Evolutionary conservation across 495 filamentous ascomycete genomes (phyloP).

Genomic region (Tuber microsphaerosporum): DNA sequence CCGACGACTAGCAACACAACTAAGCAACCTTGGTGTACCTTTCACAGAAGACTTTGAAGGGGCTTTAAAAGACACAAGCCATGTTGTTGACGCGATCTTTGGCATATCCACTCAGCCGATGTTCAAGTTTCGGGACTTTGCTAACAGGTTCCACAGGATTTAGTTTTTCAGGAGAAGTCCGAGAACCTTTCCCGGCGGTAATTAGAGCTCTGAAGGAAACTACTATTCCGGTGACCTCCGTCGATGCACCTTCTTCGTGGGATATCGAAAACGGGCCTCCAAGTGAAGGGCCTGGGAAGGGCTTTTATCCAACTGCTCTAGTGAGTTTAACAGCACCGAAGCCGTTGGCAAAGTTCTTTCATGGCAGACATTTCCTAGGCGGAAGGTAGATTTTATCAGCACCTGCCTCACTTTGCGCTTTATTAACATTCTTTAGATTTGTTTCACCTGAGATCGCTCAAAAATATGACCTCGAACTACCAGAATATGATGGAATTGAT

Average conservation of each 20-base stretch:
- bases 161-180: slow-evolving; percentile 84
- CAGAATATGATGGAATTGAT: slow-evolving; percentile 78
- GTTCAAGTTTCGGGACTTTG: slow-evolving; percentile 12
- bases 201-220: slow-evolving; percentile 68
- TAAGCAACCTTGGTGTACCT: slow-evolving; percentile 71
- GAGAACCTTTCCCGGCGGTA: slow-evolving; percentile 78
- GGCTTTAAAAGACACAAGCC: slow-evolving; percentile 60
- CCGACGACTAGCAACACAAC: slow-evolving; percentile 75
- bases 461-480: slow-evolving; percentile 80
- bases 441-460: slow-evolving; percentile 68
- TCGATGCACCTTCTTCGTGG: slow-evolving; percentile 92
- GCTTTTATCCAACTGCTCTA: slow-evolving; percentile 68
- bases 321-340: slow-evolving; percentile 93
- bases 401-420: slow-evolving; percentile 39
- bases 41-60: slow-evolving; percentile 73
- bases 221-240: slow-evolving; percentile 69
- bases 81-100: slow-evolving; percentile 91
- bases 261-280: slow-evolving; percentile 83
- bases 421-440: slow-evolving; percentile 51
- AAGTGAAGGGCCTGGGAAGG: slow-evolving; percentile 64
- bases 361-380: slow-evolving; percentile 70
- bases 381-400: slow-evolving; percentile 46
- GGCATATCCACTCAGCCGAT: slow-evolving; percentile 47
- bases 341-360: slow-evolving; percentile 76
- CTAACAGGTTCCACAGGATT: slow-evolving; percentile 54